Evolutionary conservation across 2,329 filamentous ascomycete species (phyloP).

Genomic region (Colletotrichum melonis): DNA sequence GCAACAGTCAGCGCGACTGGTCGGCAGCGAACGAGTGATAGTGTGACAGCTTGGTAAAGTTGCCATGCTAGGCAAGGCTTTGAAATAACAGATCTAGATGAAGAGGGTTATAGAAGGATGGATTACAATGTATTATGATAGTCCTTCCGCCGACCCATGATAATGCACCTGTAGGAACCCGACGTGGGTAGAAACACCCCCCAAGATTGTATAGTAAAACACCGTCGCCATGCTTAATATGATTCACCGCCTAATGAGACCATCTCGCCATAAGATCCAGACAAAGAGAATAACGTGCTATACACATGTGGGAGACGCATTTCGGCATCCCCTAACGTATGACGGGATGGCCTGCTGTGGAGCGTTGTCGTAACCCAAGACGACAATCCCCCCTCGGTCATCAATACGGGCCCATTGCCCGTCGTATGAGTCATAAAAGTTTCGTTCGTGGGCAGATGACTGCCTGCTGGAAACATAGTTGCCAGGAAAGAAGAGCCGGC

Average conservation of each 20-base stretch:
- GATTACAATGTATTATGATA: conserved; percentile 26
- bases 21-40: not conserved
- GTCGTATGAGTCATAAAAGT: conserved; percentile 29
- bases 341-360: conserved; percentile 40
- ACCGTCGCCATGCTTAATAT: conserved; percentile 33
- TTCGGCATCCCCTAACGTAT: conserved; percentile 44
- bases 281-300: conserved; percentile 13
- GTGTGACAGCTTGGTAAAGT: not conserved
- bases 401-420: conserved; percentile 19
- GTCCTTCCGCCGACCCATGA: conserved; percentile 17
- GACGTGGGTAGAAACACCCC: not conserved
- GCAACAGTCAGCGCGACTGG: not conserved
- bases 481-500: conserved; percentile 13
- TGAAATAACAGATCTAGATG: not conserved
- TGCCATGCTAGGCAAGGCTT: not conserved
- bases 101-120: conserved; percentile 11
- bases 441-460: conserved; percentile 27
- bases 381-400: conserved; percentile 1
- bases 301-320: conserved; percentile 21
- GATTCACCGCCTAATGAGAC: not conserved
- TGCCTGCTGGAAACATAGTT: conserved; percentile 14
- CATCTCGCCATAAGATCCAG: not conserved
- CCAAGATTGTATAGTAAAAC: conserved; percentile 15
- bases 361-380: conserved; percentile 14
- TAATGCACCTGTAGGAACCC: conserved; percentile 21